A percentile compares a stretch with the other conserved stretches of the same genome.
Conservation (phyloP, 176 grass and related monocot genomes). For the Eremochloa ophiuroides region DNA sequence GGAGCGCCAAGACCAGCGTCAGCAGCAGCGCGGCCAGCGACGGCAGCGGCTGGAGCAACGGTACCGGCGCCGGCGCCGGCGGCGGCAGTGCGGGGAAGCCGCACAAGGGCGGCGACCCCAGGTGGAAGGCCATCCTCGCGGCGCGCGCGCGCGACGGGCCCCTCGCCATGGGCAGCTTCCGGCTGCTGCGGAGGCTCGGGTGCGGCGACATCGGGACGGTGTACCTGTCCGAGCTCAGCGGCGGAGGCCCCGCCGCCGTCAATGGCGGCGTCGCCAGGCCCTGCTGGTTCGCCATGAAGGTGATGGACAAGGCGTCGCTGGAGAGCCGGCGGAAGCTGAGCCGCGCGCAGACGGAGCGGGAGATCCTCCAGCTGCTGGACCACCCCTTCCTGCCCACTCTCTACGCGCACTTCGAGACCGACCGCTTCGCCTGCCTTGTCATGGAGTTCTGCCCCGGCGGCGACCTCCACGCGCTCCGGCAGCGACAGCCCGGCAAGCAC, state of each 20-base stretch:
- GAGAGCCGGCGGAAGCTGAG: conserved; percentile 60
- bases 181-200: conserved; percentile 50
- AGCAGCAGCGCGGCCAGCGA: conserved; percentile 56
- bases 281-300: conserved; percentile 61
- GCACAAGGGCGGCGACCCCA: conserved; percentile 46
- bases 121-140: conserved; percentile 56
- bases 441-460: conserved; percentile 99
- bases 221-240: conserved; percentile 55
- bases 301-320: conserved; percentile 73
- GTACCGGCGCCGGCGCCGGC: background rate
- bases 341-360: conserved; percentile 52
- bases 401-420: conserved; percentile 61
- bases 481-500: conserved; percentile 60
- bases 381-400: conserved; percentile 68
- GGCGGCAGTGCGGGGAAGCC: conserved; percentile 26
- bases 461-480: conserved; percentile 86
- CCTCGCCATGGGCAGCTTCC: conserved; percentile 50
- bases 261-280: conserved; percentile 3
- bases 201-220: conserved; percentile 64
- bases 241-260: background rate
- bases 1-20: conserved; percentile 56
- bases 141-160: conserved; percentile 34
- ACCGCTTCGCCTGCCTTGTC: conserved; percentile 79
- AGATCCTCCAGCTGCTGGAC: conserved; percentile 70
- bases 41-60: conserved; percentile 37